Conservation (phyloP, 2,329 filamentous ascomycete genomes). For the Curvularia spicifera region DNA sequence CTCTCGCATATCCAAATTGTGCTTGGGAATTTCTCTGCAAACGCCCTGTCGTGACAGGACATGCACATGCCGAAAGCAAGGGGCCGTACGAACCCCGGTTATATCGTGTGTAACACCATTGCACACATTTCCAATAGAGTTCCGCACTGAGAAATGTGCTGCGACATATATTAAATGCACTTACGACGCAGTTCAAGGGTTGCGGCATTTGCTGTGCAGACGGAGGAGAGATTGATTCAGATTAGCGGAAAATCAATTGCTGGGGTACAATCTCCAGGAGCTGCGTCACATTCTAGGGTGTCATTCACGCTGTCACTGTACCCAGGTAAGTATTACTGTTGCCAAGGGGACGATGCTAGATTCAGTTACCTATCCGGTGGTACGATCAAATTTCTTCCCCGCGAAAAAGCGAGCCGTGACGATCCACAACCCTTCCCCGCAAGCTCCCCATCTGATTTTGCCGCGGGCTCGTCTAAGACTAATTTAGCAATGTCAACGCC, state of each 20-base stretch:
- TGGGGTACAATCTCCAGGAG: background rate
- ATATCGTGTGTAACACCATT: background rate
- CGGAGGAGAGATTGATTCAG: background rate
- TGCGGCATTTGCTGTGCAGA: background rate
- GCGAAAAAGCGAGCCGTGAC: slow-evolving; percentile 2
- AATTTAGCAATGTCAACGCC: background rate
- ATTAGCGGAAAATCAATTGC: background rate
- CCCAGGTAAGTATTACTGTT: background rate
- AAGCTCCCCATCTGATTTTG: slow-evolving; percentile 6
- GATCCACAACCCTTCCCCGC: slow-evolving; percentile 9
- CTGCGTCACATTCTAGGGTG: background rate
- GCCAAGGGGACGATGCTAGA: background rate
- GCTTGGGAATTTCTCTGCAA: background rate
- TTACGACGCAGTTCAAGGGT: background rate
- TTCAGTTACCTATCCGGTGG: background rate
- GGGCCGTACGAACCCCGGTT: background rate
- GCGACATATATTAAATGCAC: background rate
- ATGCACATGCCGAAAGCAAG: background rate
- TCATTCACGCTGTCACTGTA: background rate
- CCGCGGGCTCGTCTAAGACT: background rate
- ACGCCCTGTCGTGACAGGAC: background rate
- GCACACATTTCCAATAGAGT: background rate
- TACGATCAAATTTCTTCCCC: slow-evolving; percentile 1
- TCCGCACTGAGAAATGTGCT: background rate
- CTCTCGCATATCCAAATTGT: background rate